Evolutionary conservation across 1,284 basidiomycete genomes (phyloP).

Genomic region (Ganoderma sp.): DNA sequence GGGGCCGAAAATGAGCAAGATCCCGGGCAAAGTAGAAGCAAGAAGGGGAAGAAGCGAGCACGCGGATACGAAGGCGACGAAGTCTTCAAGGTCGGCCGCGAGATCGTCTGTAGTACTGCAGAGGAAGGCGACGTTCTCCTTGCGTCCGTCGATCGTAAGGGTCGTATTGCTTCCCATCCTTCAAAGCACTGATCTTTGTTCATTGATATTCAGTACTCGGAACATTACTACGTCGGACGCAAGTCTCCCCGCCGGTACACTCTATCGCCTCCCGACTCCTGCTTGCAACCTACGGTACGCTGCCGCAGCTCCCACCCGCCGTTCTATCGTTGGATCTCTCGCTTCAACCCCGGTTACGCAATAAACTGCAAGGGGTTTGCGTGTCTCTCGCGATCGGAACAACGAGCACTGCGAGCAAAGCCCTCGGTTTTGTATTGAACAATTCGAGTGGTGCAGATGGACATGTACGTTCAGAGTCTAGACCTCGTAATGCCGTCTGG

Average conservation of each 20-base stretch:
- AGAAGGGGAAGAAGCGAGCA: slow-evolving; percentile 76
- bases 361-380: slow-evolving; percentile 53
- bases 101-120: slow-evolving; percentile 53
- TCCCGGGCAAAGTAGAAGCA: slow-evolving; percentile 44
- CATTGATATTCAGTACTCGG: slow-evolving; percentile 31
- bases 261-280: slow-evolving; percentile 65
- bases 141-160: slow-evolving; percentile 64
- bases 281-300: slow-evolving; percentile 58
- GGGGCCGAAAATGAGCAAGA: slow-evolving; percentile 33
- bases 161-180: slow-evolving; percentile 22
- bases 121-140: slow-evolving; percentile 63
- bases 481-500: background rate
- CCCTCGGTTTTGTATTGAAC: slow-evolving; percentile 54
- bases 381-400: slow-evolving; percentile 59
- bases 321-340: slow-evolving; percentile 58
- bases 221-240: slow-evolving; percentile 53
- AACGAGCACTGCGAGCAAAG: slow-evolving; percentile 62
- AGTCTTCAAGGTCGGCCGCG: slow-evolving; percentile 63
- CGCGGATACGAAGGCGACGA: slow-evolving; percentile 82
- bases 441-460: slow-evolving; percentile 22
- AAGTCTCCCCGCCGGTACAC: slow-evolving; percentile 57
- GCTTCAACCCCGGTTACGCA: slow-evolving; percentile 52
- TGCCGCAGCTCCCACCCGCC: slow-evolving; percentile 62
- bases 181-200: slow-evolving; percentile 4
- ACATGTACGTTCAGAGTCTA: slow-evolving; percentile 28